Percentiles rank a stretch among this genome's conserved stretches.
phyloP scores from a whole-genome alignment of 2,329 filamentous ascomycete species.

The Fusarium mundagurra region DNA sequence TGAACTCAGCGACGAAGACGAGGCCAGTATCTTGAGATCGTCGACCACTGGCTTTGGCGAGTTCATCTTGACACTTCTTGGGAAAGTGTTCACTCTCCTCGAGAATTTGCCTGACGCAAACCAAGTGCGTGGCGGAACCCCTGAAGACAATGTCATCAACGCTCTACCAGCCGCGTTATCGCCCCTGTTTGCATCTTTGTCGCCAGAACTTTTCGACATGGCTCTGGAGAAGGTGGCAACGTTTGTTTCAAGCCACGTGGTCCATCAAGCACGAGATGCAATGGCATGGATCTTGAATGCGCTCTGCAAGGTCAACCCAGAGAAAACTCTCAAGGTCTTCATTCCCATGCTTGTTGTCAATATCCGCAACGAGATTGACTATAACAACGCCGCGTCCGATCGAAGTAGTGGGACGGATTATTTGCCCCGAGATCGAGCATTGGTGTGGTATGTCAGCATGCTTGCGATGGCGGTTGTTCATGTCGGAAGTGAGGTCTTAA shows the following conservation, averaged over 20 bases:
- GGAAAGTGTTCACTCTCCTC: constrained; percentile 92
- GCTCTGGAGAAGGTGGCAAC: constrained; percentile 90
- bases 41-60: constrained; percentile 95
- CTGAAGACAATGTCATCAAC: constrained; percentile 97
- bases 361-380: constrained; percentile 96
- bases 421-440: constrained; percentile 86
- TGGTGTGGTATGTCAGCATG: constrained; percentile 98
- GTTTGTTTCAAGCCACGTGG: constrained; percentile 93
- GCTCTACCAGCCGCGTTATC: constrained; percentile 91
- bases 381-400: constrained; percentile 94
- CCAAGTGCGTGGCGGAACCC: constrained; percentile 86
- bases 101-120: constrained; percentile 95
- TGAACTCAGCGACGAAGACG: constrained; percentile 85
- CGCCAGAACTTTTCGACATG: constrained; percentile 91
- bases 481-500: constrained; percentile 88
- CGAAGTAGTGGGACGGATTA: constrained; percentile 94
- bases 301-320: constrained; percentile 92
- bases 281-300: constrained; percentile 99
- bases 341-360: constrained; percentile 90
- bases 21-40: constrained; percentile 87
- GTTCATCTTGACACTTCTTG: constrained; percentile 89
- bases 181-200: constrained; percentile 88
- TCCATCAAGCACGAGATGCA: constrained; percentile 94
- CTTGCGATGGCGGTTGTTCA: constrained; percentile 98
- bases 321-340: constrained; percentile 90